Base-by-base conservation (phyloP, 345 rosid species). In the Rhodamnia rubescens region DNA sequence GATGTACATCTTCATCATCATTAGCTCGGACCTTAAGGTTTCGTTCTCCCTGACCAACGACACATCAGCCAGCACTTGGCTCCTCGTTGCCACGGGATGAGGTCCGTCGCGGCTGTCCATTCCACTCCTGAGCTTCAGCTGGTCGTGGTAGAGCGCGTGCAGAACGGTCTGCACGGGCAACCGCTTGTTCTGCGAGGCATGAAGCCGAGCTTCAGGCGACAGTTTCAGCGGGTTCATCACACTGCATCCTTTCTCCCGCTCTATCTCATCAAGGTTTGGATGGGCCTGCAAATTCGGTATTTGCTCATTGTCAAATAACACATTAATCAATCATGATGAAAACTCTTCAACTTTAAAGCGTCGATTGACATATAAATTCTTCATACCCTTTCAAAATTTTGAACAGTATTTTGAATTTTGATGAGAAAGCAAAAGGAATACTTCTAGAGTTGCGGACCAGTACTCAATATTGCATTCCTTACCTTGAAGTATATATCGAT, bases 181-280 rank as follows among this genome's bases (percentile, higher is more conserved):
- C 18, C 99, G 88, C 89, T 95, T 97, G 96, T 97, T 97, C 87
- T 95, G 93, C 42, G 99, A 95, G 51, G 99, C 98, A 61, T 97
- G 99, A 24, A 93, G 89, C 84, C 98, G 92, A 44, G 99, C 99
- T 86, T 95, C 96, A 87, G 92, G 90, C 4, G 99, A 95, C 11
- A 97, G 92, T 88, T 94, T 97, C 54, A 97, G 82, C 13, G 98
- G 93, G 26, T 97, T 98, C 98, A 95, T 95, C 52, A 92, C 92
- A 87, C 96, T 93, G 85, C 99, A 97, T 1, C 91, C 93, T 87
- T 97, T 97, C 90, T 97, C 99, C 58, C 98, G 86, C 51, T 94
- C 98, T 2, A 95, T 93, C 91, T 95, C 99, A 18, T 97, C 99
- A 7, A 97, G 94, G 90, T 93, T 93, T 32, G 97, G 95, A 86